These are phyloP conservation scores for Podila epicladia DNA, from an alignment of 192 early-diverging fungal species.

Conservation along the genomic window DNA sequence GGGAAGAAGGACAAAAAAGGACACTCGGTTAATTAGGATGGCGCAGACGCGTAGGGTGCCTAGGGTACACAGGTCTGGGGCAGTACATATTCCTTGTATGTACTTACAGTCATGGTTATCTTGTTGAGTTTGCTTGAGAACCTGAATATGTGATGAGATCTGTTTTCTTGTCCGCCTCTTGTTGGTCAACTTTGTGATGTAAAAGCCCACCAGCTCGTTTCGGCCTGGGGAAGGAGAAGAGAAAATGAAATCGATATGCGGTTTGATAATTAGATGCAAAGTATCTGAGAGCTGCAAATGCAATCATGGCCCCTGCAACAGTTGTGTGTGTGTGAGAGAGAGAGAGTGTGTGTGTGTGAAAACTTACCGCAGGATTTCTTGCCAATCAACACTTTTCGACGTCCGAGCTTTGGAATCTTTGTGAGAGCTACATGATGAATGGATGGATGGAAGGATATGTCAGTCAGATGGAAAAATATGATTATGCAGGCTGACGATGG, in stretches of 20 bases:
- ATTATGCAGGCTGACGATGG: too few relatives aligned
- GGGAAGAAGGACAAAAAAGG: neutral
- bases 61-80: neutral
- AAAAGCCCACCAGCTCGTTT: neutral
- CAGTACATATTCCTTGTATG: neutral
- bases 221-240: neutral
- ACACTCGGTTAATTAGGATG: neutral
- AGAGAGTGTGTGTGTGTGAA: neutral
- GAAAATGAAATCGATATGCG: neutral
- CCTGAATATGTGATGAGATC: neutral
- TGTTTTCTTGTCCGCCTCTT: slow-evolving; percentile 2
- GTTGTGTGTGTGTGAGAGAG: neutral
- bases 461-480: neutral
- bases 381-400: neutral
- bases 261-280: too few relatives aligned
- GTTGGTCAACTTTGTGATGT: slow-evolving; percentile 3
- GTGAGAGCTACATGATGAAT: neutral
- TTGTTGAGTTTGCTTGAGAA: slow-evolving; percentile 1
- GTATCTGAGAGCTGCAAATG: too few relatives aligned
- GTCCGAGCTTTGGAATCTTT: neutral
- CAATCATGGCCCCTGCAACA: neutral
- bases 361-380: neutral
- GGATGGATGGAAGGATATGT: neutral
- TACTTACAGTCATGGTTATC: neutral
- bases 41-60: neutral